Percentiles rank a stretch among this genome's conserved stretches.
These are phyloP conservation scores for Peronospora tabacina DNA, from an alignment of 352 stramenopile genomes.

Conservation along the genomic window DNA sequence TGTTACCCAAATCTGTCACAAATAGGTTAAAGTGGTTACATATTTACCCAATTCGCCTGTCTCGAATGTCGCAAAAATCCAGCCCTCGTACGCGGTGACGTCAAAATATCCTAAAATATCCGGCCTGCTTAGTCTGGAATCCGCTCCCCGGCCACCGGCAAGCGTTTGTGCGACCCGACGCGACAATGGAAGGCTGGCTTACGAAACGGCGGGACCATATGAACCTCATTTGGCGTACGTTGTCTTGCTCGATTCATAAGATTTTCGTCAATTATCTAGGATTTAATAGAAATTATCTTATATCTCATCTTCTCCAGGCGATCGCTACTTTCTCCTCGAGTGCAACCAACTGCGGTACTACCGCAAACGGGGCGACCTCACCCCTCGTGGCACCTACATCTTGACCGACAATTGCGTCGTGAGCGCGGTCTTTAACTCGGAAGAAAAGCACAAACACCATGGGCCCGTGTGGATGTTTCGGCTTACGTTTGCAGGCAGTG, in stretches of 20 bases:
- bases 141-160: too few species aligned
- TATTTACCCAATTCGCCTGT: too few species aligned
- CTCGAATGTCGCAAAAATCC: too few species aligned
- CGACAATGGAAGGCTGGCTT: constrained; percentile 77
- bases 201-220: constrained; percentile 86
- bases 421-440: constrained; percentile 76
- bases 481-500: constrained; percentile 78
- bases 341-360: constrained; percentile 84
- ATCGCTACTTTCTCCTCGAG: constrained; percentile 84
- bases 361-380: constrained; percentile 75
- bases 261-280: not conserved
- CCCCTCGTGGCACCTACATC: constrained; percentile 77
- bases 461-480: constrained; percentile 85
- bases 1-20: too few species aligned
- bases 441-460: constrained; percentile 86
- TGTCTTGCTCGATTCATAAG: not conserved
- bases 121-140: too few species aligned
- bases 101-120: too few species aligned
- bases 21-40: too few species aligned
- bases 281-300: too few species aligned
- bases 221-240: constrained; percentile 87
- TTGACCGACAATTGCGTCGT: constrained; percentile 76
- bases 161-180: too few species aligned
- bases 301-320: constrained; percentile 42
- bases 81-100: too few species aligned